Evolutionary conservation across 179 eudicot species (phyloP), one percentile per base, ranked within the genome.

Genomic region (Carnegiea gigantea): DNA sequence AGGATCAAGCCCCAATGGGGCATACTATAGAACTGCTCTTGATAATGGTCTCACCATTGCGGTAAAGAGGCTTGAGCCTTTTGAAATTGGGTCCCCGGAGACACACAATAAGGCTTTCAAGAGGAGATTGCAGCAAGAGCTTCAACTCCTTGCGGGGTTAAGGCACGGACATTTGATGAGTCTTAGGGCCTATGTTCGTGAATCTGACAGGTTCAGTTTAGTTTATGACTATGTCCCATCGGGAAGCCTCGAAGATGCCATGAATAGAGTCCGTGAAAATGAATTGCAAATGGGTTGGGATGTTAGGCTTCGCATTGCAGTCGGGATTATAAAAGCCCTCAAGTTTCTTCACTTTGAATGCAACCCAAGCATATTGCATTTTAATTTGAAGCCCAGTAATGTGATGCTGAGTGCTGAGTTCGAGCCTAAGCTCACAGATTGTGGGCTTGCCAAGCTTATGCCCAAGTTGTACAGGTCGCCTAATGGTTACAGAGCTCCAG

Each of bases 131-230:
- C 92, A 91, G 81, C 89, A 86, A 59, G 91, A 92, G 75, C 94
- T 93, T 77, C 87, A 93, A 43, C 75, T 85, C 72, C 91, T 92
- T 78, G 95, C 93, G 36, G 77, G 89, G 51, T 81, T 95, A 13
- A 92, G 93, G 73, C 96, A 95, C 53, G 80, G 93, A 87, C 88
- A 92, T 84, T 85, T 93, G 89, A 91, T 95, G 97, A 92, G 93
- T 76, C 88, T 95, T 64, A 85, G 91, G 86, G 95, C 97, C 62
- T 95, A 91, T 74, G 86, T 93, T 68, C 88, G 93, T 8, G 93
- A 91, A 54, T 79, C 89, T 1, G 84, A 85, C 80, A 82, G 89
- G 80, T 86, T 88, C 79, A 88, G 83, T 68, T 82, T 95, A 84
- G 92, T 95, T 30, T 95, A 90, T 62, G 98, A 95, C 72, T 91